Evolutionary conservation across 1,284 basidiomycete genomes (phyloP), one percentile per base, ranked within the genome.

Genomic region (Pseudozyma thailandica): DNA sequence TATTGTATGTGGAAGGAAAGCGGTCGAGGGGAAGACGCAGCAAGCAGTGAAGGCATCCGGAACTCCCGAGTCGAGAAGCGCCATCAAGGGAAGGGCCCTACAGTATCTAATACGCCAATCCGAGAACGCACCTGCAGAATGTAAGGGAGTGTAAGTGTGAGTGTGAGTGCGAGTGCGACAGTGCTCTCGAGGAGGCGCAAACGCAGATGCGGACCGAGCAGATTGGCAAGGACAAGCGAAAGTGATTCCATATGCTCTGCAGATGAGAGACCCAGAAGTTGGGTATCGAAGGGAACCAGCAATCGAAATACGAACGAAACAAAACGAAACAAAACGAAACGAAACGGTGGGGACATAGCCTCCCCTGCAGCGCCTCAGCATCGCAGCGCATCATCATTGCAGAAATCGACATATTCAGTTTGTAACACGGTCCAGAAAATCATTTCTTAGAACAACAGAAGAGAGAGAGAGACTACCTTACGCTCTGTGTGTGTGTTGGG

Each of bases 131-230:
- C 38, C 48, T 50, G 13, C 10, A 21, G 20, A 12, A 6, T n/a
- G 12, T 18, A 39, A 39, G 20, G 10, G 18, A 25, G 27, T n/a
- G 47, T n/a, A 37, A 43, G 13, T 35, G 6, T 9, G 8, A 35
- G 8, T 35, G 33, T 16, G 13, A 5, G n/a, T 16, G 5, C 33
- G 6, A 5, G 8, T 35, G 33, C 6, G 33, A 35, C 13, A 35
- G n/a, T 31, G 30, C 30, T n/a, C n/a, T 30, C n/a, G 35, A 41
- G 38, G 47, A 26, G 31, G 25, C 5, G 23, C 41, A 27, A n/a
- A n/a, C 20, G 18, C 23, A 52, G 31, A n/a, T 61, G 58, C 58
- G 45, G 58, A 61, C 51, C 58, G 58, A 61, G 51, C 51, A n/a
- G 30, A 18, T 18, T 35, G 58, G 42, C 47, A 61, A 37, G 50